Evolutionary conservation across 1,139 yeast species (phyloP).

Genomic region (Ogataea hybrid): DNA sequence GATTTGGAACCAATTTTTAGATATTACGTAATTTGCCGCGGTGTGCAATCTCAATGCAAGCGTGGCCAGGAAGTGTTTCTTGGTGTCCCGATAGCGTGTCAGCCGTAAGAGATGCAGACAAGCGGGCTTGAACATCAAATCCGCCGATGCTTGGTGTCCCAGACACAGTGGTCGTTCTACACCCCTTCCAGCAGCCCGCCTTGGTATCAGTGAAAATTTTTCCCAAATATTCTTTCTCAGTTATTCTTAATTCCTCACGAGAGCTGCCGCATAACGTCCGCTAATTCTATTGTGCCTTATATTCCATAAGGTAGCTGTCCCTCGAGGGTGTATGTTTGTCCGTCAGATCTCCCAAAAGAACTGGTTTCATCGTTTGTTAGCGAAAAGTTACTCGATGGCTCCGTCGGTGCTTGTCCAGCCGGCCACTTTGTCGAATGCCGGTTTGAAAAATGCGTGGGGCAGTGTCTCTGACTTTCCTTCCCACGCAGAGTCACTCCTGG

Average conservation of each 20-base stretch:
- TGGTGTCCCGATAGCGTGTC: background rate
- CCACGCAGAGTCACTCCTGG: constrained; percentile 30
- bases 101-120: background rate
- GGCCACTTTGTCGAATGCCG: background rate
- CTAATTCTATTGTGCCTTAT: constrained; percentile 14
- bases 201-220: constrained; percentile 3
- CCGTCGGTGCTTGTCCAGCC: constrained; percentile 1
- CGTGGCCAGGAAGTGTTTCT: background rate
- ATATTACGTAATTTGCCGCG: constrained; percentile 9
- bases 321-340: constrained; percentile 10
- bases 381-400: constrained; percentile 7
- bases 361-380: background rate
- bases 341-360: constrained; percentile 3
- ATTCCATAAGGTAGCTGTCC: constrained; percentile 11
- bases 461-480: background rate
- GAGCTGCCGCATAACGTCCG: constrained; percentile 31
- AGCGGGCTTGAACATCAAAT: too few relatives aligned
- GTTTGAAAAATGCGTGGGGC: background rate
- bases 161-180: too few relatives aligned
- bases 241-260: constrained; percentile 16
- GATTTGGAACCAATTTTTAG: too few relatives aligned
- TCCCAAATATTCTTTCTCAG: background rate
- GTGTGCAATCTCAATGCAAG: constrained; percentile 5
- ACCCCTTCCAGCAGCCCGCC: too few relatives aligned
- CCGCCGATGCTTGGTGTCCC: too few relatives aligned